phyloP scores from a whole-genome alignment of 768 basidiomycete species.

The Termitomyces sp. region DNA sequence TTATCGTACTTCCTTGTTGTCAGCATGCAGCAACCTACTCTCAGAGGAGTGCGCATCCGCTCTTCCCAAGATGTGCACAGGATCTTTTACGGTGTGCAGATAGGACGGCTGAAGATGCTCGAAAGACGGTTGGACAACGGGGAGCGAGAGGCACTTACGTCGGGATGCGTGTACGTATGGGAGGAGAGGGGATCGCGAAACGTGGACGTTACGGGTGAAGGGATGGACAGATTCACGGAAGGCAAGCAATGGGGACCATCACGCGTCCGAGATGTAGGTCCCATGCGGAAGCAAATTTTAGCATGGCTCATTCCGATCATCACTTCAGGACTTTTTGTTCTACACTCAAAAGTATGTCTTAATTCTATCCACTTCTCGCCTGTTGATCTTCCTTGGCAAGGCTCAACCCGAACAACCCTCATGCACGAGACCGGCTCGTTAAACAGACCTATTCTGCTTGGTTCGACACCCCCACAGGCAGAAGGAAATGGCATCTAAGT shows the following conservation, averaged over 20 bases:
- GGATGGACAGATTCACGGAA: conserved; percentile 84
- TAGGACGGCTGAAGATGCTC: conserved; percentile 62
- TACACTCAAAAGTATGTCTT: conserved; percentile 71
- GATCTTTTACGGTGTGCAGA: conserved; percentile 69
- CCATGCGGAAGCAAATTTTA: conserved; percentile 9
- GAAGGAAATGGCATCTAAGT: conserved; percentile 83
- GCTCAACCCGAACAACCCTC: conserved; percentile 30
- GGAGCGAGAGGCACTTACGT: conserved; percentile 54
- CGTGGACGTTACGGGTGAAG: conserved; percentile 69
- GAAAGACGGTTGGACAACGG: conserved; percentile 73
- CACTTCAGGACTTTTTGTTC: conserved; percentile 69
- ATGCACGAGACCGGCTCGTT: conserved; percentile 61
- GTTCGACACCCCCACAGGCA: conserved; percentile 58
- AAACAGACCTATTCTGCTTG: conserved; percentile 85
- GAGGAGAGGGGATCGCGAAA: conserved; percentile 66
- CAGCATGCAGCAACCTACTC: conserved; percentile 63
- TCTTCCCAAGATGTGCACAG: conserved; percentile 75
- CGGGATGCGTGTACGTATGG: conserved; percentile 60
- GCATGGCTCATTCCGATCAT: conserved; percentile 10
- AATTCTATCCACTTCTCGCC: conserved; percentile 21
- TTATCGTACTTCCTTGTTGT: neutral
- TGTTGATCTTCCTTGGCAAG: conserved; percentile 6
- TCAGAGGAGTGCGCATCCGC: conserved; percentile 66
- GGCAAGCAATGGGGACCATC: conserved; percentile 81
- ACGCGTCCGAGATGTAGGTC: conserved; percentile 71